These are phyloP conservation scores for Aspergillus sclerotialis DNA, from an alignment of 2,329 filamentous ascomycete genomes.

Conservation along the genomic window DNA sequence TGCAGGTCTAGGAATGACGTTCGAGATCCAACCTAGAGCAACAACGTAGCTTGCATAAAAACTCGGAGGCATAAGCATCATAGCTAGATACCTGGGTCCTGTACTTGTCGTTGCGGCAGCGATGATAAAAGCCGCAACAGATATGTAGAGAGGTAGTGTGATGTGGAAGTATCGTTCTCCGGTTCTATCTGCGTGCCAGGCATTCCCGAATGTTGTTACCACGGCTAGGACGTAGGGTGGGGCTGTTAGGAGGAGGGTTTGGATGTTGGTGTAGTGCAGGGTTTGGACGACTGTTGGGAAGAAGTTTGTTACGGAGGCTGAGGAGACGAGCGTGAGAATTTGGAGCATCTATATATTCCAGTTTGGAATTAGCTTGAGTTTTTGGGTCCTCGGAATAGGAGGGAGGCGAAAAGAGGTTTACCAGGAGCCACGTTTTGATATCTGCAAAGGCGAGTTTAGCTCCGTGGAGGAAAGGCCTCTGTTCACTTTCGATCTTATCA, in stretches of 20 bases:
- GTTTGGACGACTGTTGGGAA: slow-evolving; percentile 65
- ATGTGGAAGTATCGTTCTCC: slow-evolving; percentile 67
- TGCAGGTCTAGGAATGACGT: slow-evolving; percentile 66
- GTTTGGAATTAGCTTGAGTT: slow-evolving; percentile 2
- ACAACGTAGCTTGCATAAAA: slow-evolving; percentile 63
- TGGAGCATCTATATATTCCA: slow-evolving; percentile 43
- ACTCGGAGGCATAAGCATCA: slow-evolving; percentile 64
- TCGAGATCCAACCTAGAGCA: slow-evolving; percentile 66
- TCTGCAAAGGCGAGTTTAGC: slow-evolving; percentile 52
- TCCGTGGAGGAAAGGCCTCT: slow-evolving; percentile 46
- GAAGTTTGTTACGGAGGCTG: slow-evolving; percentile 59
- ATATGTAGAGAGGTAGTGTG: slow-evolving; percentile 53
- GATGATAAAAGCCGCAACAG: slow-evolving; percentile 60
- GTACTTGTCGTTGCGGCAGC: slow-evolving; percentile 55
- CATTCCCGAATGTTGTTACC: slow-evolving; percentile 57
- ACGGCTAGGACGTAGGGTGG: slow-evolving; percentile 58
- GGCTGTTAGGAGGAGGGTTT: slow-evolving; percentile 56
- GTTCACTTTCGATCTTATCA: slow-evolving; percentile 51
- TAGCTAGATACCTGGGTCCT: slow-evolving; percentile 60
- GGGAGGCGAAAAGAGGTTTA: slow-evolving; percentile 18
- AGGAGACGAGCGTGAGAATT: slow-evolving; percentile 52
- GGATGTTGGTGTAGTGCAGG: slow-evolving; percentile 55
- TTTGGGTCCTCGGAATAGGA: too few relatives aligned
- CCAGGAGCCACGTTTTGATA: slow-evolving; percentile 54
- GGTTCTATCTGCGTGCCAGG: slow-evolving; percentile 64